Conservation (phyloP, 805 yeast species). For the Saturnispora kantuleensis region DNA sequence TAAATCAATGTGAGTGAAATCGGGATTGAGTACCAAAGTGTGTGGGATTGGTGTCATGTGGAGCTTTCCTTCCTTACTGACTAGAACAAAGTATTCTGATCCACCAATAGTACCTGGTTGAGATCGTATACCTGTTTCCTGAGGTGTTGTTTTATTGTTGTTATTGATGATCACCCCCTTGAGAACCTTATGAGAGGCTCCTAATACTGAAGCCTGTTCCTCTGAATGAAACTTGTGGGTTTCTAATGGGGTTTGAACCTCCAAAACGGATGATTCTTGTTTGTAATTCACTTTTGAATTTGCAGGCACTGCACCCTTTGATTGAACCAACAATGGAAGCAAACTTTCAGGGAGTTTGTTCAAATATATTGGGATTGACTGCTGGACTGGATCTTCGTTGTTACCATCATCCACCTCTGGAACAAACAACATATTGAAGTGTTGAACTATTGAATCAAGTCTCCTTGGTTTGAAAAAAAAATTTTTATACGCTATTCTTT, state of each 20-base stretch:
- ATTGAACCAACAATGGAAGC: constrained; percentile 38
- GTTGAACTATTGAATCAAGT: not conserved
- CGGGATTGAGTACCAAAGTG: constrained; percentile 72
- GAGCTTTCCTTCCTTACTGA: constrained; percentile 30
- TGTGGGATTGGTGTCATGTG: constrained; percentile 57
- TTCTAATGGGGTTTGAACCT: constrained; percentile 68
- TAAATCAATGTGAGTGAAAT: constrained; percentile 69
- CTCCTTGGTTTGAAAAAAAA: not conserved
- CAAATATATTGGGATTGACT: constrained; percentile 49
- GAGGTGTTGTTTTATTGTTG: constrained; percentile 15
- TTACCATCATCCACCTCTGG: constrained; percentile 8
- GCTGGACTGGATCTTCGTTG: constrained; percentile 38
- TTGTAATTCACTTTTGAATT: constrained; percentile 32
- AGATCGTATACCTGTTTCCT: constrained; percentile 9
- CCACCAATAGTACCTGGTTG: constrained; percentile 16
- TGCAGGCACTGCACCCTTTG: constrained; percentile 42
- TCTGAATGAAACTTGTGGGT: constrained; percentile 59
- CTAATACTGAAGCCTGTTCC: constrained; percentile 46
- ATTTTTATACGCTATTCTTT: not conserved
- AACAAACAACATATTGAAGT: constrained; percentile 11
- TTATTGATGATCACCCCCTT: constrained; percentile 58
- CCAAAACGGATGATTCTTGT: constrained; percentile 51
- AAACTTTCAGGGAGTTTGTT: constrained; percentile 21
- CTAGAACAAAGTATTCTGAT: constrained; percentile 32
- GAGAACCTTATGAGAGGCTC: constrained; percentile 49